These are phyloP conservation scores for Seminavis robusta DNA, from an alignment of 108 stramenopile genomes.

Conservation along the genomic window DNA sequence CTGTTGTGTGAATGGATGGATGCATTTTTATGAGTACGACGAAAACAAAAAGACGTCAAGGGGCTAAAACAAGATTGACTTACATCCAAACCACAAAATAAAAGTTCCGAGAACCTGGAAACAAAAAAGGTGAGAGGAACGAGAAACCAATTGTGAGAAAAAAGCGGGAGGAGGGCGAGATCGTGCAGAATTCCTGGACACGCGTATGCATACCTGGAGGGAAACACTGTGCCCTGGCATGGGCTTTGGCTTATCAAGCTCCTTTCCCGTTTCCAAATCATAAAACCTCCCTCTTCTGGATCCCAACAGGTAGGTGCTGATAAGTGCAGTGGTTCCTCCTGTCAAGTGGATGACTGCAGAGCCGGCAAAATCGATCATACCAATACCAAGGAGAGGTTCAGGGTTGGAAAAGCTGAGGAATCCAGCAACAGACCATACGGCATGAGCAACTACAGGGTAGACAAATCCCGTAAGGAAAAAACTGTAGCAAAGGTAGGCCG, in stretches of 20 bases:
- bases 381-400: conserved; percentile 36
- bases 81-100: conserved; percentile 89
- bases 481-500: conserved; percentile 80
- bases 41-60: too few species aligned
- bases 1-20: conserved; percentile 49
- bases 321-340: conserved; percentile 75
- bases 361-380: conserved; percentile 79
- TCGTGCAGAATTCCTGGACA: too few species aligned
- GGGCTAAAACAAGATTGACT: too few species aligned
- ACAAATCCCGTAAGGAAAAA: conserved; percentile 72
- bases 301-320: conserved; percentile 56
- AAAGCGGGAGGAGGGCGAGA: too few species aligned
- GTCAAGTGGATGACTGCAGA: conserved; percentile 77
- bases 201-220: too few species aligned
- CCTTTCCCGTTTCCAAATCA: conserved; percentile 33
- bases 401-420: conserved; percentile 24
- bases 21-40: too few species aligned
- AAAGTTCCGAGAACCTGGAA: conserved; percentile 84
- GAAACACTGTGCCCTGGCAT: conserved; percentile 68
- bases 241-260: conserved; percentile 23
- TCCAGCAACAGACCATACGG: conserved; percentile 53
- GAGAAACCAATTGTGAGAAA: too few species aligned
- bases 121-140: too few species aligned
- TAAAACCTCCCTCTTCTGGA: conserved; percentile 64
- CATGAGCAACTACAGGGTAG: conserved; percentile 71